Conservation (phyloP, 768 basidiomycete genomes). For the Tubosaeta brunneosetosa region DNA sequence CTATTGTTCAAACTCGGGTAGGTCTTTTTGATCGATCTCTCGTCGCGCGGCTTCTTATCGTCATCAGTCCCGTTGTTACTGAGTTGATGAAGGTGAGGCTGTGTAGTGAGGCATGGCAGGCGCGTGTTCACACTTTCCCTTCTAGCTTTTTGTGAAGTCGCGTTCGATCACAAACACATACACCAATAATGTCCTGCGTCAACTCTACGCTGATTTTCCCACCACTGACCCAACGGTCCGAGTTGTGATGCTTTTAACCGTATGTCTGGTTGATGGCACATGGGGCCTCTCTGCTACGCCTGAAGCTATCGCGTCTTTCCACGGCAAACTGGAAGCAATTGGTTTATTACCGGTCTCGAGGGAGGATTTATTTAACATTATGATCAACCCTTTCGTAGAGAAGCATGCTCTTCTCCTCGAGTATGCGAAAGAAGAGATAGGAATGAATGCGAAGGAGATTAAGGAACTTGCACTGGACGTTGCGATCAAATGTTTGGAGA, state of each 20-base stretch:
- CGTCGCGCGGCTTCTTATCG: conserved; percentile 5
- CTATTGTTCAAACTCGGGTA: conserved; percentile 68
- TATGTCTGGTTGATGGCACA: conserved; percentile 43
- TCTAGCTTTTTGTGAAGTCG: conserved; percentile 63
- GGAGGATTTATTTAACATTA: conserved; percentile 56
- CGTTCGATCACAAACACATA: conserved; percentile 54
- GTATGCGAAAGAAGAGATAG: conserved; percentile 43
- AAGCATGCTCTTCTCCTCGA: conserved; percentile 46
- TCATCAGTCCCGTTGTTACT: conserved; percentile 42
- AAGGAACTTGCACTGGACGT: conserved; percentile 54
- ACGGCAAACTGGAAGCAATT: conserved; percentile 50
- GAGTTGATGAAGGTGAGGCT: conserved; percentile 60
- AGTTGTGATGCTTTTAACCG: conserved; percentile 66
- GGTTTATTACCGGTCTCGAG: conserved; percentile 52
- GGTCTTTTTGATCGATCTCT: conserved; percentile 18
- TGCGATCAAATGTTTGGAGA: conserved; percentile 52
- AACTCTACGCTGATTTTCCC: conserved; percentile 65
- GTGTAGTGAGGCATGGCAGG: not conserved
- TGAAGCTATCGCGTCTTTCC: conserved; percentile 31
- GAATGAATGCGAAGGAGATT: conserved; percentile 40
- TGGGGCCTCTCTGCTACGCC: conserved; percentile 26
- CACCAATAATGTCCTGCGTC: conserved; percentile 51
- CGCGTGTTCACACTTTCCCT: conserved; percentile 5
- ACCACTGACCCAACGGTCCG: conserved; percentile 56
- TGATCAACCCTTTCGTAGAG: conserved; percentile 69